phyloP scores from a whole-genome alignment of 2,329 filamentous ascomycete genomes.

The Didymella keratinophila region DNA sequence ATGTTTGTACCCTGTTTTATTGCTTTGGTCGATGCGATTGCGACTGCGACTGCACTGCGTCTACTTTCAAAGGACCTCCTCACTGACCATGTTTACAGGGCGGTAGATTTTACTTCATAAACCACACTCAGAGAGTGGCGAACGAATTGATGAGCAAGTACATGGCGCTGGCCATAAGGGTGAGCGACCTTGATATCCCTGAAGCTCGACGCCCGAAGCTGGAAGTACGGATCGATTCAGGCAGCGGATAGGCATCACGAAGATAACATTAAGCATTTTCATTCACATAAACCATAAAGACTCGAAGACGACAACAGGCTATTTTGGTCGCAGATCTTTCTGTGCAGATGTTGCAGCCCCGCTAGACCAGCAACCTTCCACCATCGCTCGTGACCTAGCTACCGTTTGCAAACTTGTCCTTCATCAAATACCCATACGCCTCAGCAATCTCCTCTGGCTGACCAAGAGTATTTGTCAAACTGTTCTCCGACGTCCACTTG shows the following conservation, averaged over 20 bases:
- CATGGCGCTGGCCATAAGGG: constrained; percentile 3
- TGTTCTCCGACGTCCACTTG: constrained; percentile 27
- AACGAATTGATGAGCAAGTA: constrained; percentile 21
- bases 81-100: constrained; percentile 2
- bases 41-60: constrained; percentile 3
- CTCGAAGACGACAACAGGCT: background rate
- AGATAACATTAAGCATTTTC: background rate
- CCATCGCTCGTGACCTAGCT: constrained; percentile 47
- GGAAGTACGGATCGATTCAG: constrained; percentile 3
- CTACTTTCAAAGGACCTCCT: background rate
- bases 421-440: constrained; percentile 56
- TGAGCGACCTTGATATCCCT: constrained; percentile 6
- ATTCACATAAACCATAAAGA: background rate
- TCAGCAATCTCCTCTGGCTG: constrained; percentile 52
- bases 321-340: background rate
- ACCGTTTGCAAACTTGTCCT: constrained; percentile 53
- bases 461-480: constrained; percentile 36
- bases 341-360: background rate
- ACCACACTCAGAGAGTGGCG: background rate
- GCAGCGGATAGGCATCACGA: background rate
- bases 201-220: background rate
- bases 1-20: constrained; percentile 21
- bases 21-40: constrained; percentile 8
- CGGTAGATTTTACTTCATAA: background rate
- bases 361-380: constrained; percentile 40